phyloP scores from a whole-genome alignment of 768 basidiomycete species.

The Tricholoma bakamatsutake region DNA sequence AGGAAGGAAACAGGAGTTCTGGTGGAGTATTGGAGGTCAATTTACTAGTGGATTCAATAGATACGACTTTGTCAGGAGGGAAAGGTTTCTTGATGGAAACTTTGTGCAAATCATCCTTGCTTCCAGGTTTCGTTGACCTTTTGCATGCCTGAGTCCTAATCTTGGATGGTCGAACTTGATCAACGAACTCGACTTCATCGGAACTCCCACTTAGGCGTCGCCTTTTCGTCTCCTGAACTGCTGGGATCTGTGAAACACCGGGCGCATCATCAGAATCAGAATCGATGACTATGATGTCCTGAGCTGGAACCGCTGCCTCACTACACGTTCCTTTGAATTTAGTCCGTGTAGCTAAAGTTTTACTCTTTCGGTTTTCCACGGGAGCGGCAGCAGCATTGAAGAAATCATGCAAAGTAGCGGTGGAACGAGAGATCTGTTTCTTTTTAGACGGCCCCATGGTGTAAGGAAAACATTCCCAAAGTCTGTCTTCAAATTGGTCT shows the following conservation, averaged over 20 bases:
- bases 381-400: constrained; percentile 26
- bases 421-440: constrained; percentile 26
- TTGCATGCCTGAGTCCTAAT: background rate
- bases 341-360: constrained; percentile 1
- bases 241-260: constrained; percentile 6
- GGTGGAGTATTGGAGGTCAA: background rate
- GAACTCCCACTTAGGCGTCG: constrained; percentile 20
- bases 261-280: constrained; percentile 45
- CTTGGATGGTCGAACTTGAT: constrained; percentile 3
- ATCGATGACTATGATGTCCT: constrained; percentile 57
- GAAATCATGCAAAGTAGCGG: constrained; percentile 41
- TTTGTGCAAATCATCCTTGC: background rate
- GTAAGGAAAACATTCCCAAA: background rate
- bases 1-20: constrained; percentile 5
- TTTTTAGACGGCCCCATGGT: constrained; percentile 32
- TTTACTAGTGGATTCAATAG: background rate
- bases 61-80: background rate
- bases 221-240: constrained; percentile 10
- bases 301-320: background rate
- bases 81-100: background rate
- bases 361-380: constrained; percentile 3
- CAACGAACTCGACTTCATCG: constrained; percentile 30
- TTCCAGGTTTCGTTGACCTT: background rate
- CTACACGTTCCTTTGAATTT: background rate
- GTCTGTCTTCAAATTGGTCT: too few species aligned